Evolutionary conservation across 495 filamentous ascomycete species (phyloP).

Genomic region (Trichoderma reesei): DNA sequence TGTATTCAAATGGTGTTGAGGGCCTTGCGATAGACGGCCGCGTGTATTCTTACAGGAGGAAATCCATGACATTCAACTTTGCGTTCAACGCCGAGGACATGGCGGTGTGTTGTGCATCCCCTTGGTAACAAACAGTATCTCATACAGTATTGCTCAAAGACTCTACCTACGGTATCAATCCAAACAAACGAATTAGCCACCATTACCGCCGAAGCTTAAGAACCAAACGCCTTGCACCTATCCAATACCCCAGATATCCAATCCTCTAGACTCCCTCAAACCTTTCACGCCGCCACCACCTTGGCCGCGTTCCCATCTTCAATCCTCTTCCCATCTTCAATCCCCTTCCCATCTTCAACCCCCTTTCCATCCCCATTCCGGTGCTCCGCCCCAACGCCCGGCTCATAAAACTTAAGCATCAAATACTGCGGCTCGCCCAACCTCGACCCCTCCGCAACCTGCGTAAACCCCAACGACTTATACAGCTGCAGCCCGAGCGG

Average conservation of each 20-base stretch:
- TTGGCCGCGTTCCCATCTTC: too few species aligned
- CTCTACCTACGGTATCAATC: too few species aligned
- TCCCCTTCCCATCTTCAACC: not conserved
- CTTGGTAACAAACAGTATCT: too few species aligned
- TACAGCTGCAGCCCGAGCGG: not conserved
- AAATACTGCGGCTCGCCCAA: slow-evolving; percentile 4
- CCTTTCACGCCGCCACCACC: too few species aligned
- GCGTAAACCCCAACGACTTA: not conserved
- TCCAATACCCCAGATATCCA: not conserved
- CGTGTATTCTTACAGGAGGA: not conserved
- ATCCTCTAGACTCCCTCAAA: too few species aligned
- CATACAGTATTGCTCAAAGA: too few species aligned
- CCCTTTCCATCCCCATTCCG: too few species aligned
- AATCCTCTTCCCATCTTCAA: not conserved
- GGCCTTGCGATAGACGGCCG: not conserved
- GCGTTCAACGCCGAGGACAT: too few species aligned
- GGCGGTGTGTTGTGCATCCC: too few species aligned
- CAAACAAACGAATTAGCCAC: too few species aligned
- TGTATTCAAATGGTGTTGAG: not conserved
- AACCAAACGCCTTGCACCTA: too few species aligned
- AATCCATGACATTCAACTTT: slow-evolving; percentile 4
- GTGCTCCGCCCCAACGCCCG: not conserved
- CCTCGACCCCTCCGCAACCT: not conserved
- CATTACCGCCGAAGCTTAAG: too few species aligned
- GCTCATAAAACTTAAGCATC: not conserved